Base-by-base conservation (phyloP, 2,329 filamentous ascomycete genomes). In the Myotisia sp. region DNA sequence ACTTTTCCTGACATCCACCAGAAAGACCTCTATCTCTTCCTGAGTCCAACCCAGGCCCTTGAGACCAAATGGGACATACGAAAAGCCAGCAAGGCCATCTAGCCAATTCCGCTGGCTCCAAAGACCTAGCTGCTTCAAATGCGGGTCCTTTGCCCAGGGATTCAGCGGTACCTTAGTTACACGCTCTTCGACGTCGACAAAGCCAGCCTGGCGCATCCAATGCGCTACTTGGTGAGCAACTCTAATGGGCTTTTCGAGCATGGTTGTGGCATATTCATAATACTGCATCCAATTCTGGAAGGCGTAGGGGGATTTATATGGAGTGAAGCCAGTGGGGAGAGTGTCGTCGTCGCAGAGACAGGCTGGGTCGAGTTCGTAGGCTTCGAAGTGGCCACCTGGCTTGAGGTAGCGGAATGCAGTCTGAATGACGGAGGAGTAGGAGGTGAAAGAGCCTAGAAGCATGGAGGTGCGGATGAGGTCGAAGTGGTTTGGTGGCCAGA, bases 401-500 rank as follows among this genome's bases (percentile, higher is more conserved):
- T 65, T 66, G 13, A 73, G 52, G 38, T 72, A 65, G 35, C 54
- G 53, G 40, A 55, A 70, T 0, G 64, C 52, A 37, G 71, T 67
- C 8, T 51, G 50, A 39, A 78, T 65, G 5, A 79, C 54, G 7
- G 63, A 53, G 13, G 60, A 57, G 57, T 73, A 79, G 43, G 74
- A 65, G 1, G 59, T 52, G 41, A 77, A 67, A 30, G 65, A 63
- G 13, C 74, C 75, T 2, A 62, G 59, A 54, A 79, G 62, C 44
- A 71, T 59, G 28, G 69, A 64, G 2, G 69, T 64, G 51, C 76
- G 74, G 37, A 79, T 64, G 39, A 68, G 68, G 51, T 77, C 72
- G 45, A 76, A 64, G 42, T 63, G 47, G 36, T 62, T 45, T 0
- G 56, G 46, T 4, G 63, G 56, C 56, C 71, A 49, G 56, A 69